Percentiles rank a stretch among this genome's conserved stretches.
Evolutionary conservation across 1,284 basidiomycete genomes (phyloP).

Genomic region (Sphagnurus paluster): DNA sequence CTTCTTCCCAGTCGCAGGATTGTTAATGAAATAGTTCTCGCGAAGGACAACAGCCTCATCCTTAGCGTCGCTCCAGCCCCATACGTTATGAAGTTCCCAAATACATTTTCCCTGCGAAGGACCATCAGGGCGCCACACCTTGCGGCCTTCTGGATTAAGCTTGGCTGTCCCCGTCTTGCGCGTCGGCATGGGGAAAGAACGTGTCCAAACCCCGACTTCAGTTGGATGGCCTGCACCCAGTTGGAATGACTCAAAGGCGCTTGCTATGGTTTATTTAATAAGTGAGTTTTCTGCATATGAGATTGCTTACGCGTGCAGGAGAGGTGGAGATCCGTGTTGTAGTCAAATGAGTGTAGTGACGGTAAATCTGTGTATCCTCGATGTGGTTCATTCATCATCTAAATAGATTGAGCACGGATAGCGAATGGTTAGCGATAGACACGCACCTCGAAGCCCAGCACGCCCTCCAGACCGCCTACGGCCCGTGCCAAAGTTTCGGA

Average conservation of each 20-base stretch:
- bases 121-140: slow-evolving; percentile 72
- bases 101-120: slow-evolving; percentile 73
- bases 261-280: slow-evolving; percentile 44
- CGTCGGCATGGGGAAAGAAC: slow-evolving; percentile 86
- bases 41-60: slow-evolving; percentile 75
- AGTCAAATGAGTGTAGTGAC: slow-evolving; percentile 86
- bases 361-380: slow-evolving; percentile 85
- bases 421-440: neutral
- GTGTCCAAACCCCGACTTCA: slow-evolving; percentile 69
- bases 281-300: neutral
- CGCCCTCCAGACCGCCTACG: slow-evolving; percentile 74
- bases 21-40: slow-evolving; percentile 83
- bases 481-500: slow-evolving; percentile 70
- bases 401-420: neutral
- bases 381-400: slow-evolving; percentile 98
- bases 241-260: slow-evolving; percentile 83
- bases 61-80: slow-evolving; percentile 83
- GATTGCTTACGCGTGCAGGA: slow-evolving; percentile 68
- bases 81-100: slow-evolving; percentile 93
- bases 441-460: slow-evolving; percentile 86
- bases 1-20: slow-evolving; percentile 61
- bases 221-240: slow-evolving; percentile 82
- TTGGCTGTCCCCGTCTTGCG: slow-evolving; percentile 54
- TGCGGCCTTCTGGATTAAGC: slow-evolving; percentile 58
- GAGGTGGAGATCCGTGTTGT: slow-evolving; percentile 93